Conservation (phyloP, 1,284 basidiomycete species). For the Ceratorhiza oryzae-sativae region DNA sequence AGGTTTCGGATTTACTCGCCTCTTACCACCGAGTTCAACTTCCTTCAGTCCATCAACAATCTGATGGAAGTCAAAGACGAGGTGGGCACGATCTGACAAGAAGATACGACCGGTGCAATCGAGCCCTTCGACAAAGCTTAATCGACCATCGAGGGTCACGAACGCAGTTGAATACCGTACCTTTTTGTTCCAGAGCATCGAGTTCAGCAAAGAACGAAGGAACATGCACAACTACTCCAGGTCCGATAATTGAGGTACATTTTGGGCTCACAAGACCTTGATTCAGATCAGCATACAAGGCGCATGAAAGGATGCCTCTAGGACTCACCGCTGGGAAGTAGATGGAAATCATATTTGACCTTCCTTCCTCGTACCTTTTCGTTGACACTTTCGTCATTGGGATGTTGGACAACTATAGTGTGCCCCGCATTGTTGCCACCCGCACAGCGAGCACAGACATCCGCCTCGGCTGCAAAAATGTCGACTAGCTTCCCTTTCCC, state of each 20-base stretch:
- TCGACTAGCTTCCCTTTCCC: slow-evolving; percentile 97
- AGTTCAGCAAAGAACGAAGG: slow-evolving; percentile 96
- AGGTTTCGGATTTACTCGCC: slow-evolving; percentile 54
- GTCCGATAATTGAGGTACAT: slow-evolving; percentile 89
- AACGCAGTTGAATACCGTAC: slow-evolving; percentile 54
- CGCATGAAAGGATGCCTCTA: slow-evolving; percentile 24
- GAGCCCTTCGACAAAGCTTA: slow-evolving; percentile 63
- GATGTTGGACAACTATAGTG: slow-evolving; percentile 88
- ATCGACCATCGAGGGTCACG: background rate
- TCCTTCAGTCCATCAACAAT: slow-evolving; percentile 99
- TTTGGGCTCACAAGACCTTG: slow-evolving; percentile 88
- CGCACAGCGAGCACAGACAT: slow-evolving; percentile 95
- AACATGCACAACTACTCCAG: slow-evolving; percentile 93
- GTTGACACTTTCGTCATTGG: slow-evolving; percentile 59
- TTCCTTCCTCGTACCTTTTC: slow-evolving; percentile 54
- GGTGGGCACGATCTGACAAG: slow-evolving; percentile 94
- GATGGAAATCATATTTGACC: slow-evolving; percentile 94
- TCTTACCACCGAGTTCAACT: slow-evolving; percentile 92
- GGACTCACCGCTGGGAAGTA: slow-evolving; percentile 88
- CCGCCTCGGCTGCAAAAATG: slow-evolving; percentile 85
- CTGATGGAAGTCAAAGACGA: slow-evolving; percentile 99
- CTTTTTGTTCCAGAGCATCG: slow-evolving; percentile 85
- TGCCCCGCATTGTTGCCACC: slow-evolving; percentile 99
- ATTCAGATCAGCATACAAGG: slow-evolving; percentile 8
- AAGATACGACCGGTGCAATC: slow-evolving; percentile 87